These are phyloP conservation scores for Psilocybe sp. DNA, from an alignment of 768 basidiomycete species.

Conservation along the genomic window DNA sequence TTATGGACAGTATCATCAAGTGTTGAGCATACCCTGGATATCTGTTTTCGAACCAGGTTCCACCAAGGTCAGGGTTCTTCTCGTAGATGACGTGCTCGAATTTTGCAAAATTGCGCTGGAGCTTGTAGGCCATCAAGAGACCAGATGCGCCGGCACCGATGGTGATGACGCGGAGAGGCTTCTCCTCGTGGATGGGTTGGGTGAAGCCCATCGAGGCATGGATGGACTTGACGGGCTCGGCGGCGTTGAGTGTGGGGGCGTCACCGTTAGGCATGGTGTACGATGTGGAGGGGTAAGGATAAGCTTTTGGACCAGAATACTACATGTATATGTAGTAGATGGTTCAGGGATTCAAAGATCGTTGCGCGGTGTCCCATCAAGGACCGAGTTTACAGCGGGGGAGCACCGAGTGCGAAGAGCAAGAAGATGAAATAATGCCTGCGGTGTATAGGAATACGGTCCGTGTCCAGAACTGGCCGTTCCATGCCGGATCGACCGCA, in stretches of 20 bases:
- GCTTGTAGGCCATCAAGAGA: constrained; percentile 28
- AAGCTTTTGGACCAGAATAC: too few relatives aligned
- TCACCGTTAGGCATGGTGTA: neutral
- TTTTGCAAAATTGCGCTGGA: constrained; percentile 32
- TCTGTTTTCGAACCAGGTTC: constrained; percentile 34
- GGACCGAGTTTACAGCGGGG: too few relatives aligned
- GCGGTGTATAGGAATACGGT: too few relatives aligned
- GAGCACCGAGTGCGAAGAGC: too few relatives aligned
- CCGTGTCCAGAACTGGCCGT: too few relatives aligned
- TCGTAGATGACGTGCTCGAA: constrained; percentile 31
- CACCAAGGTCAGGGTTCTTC: constrained; percentile 28
- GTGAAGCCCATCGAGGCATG: constrained; percentile 3
- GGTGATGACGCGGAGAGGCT: constrained; percentile 27
- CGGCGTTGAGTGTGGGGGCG: neutral
- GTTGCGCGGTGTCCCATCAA: too few relatives aligned
- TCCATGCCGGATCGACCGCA: too few relatives aligned
- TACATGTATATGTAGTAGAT: too few relatives aligned
- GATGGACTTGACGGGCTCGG: constrained; percentile 1
- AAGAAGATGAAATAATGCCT: too few relatives aligned
- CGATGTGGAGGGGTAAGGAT: too few relatives aligned
- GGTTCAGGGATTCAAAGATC: too few relatives aligned
- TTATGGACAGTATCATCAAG: neutral
- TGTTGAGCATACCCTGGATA: constrained; percentile 27
- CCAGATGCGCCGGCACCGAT: constrained; percentile 37
- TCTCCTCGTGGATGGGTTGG: constrained; percentile 25